Conservation (phyloP, 352 stramenopile genomes). For the Globisporangium abappressorium region DNA sequence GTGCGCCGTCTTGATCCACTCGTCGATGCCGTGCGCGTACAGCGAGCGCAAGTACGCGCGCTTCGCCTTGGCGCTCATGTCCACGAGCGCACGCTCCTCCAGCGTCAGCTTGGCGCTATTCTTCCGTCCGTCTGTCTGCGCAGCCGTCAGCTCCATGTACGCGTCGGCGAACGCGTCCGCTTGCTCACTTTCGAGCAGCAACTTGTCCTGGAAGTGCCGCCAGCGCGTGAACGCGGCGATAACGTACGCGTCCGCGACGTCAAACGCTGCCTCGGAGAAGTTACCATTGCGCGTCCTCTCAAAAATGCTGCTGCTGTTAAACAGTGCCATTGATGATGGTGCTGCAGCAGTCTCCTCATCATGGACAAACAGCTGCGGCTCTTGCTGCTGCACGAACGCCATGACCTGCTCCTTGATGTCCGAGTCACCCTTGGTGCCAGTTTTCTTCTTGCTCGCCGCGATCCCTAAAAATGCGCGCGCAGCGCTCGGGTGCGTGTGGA, state of each 20-base stretch:
- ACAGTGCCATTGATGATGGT: no score
- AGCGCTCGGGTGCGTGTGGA: conserved; percentile 73
- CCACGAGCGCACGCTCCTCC: conserved; percentile 34
- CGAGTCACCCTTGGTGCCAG: conserved; percentile 13
- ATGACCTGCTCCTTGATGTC: conserved; percentile 75
- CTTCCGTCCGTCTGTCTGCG: conserved; percentile 17
- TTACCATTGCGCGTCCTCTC: conserved; percentile 29
- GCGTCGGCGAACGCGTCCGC: conserved; percentile 31
- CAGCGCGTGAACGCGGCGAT: conserved; percentile 69
- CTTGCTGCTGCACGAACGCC: conserved; percentile 48
- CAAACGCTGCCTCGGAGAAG: conserved; percentile 54
- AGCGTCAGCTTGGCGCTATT: conserved; percentile 27
- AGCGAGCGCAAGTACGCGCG: conserved; percentile 36
- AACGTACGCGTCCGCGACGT: conserved; percentile 81
- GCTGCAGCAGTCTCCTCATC: neutral
- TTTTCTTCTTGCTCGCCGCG: conserved; percentile 23
- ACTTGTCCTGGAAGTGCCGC: conserved; percentile 42
- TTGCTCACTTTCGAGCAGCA: conserved; percentile 28
- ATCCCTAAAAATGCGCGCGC: conserved; percentile 64
- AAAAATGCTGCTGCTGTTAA: conserved; percentile 11
- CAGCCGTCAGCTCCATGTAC: conserved; percentile 40
- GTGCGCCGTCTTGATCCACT: conserved; percentile 47
- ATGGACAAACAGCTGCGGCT: conserved; percentile 27
- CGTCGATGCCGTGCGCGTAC: conserved; percentile 41
- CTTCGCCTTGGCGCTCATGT: conserved; percentile 34